A percentile compares a stretch with the other conserved stretches of the same genome.
phyloP scores from a whole-genome alignment of 805 yeast species.

The Hanseniaspora osmophila region DNA sequence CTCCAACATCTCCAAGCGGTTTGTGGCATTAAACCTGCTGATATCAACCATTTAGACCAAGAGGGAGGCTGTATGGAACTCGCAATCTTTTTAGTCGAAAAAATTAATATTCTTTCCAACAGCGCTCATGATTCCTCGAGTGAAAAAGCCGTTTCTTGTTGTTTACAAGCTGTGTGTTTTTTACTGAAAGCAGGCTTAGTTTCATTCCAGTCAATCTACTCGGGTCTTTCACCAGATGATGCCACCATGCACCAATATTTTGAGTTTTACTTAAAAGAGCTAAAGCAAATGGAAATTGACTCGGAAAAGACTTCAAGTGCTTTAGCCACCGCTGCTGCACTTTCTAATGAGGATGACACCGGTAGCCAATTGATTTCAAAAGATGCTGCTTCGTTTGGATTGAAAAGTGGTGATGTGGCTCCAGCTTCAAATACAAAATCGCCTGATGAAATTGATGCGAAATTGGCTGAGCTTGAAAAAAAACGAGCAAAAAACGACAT shows the following conservation, averaged over 20 bases:
- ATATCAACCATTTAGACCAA: constrained; percentile 20
- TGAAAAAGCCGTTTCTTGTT: constrained; percentile 12
- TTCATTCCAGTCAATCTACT: constrained; percentile 46
- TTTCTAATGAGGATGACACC: constrained; percentile 41
- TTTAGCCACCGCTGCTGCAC: constrained; percentile 76
- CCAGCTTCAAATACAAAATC: neutral
- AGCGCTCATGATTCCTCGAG: neutral
- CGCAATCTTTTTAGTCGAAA: constrained; percentile 39
- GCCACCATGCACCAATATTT: constrained; percentile 30
- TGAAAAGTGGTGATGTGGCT: neutral
- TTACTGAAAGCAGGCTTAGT: constrained; percentile 54
- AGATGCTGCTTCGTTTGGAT: neutral
- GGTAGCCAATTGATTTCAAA: neutral
- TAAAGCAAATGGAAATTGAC: constrained; percentile 41
- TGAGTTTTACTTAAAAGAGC: constrained; percentile 29
- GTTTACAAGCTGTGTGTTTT: constrained; percentile 35
- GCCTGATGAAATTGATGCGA: constrained; percentile 8
- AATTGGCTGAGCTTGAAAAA: constrained; percentile 9
- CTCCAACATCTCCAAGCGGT: neutral
- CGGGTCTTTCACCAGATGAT: constrained; percentile 41
- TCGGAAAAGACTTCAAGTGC: constrained; percentile 54
- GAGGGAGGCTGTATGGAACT: constrained; percentile 44
- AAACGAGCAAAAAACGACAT: constrained; percentile 5
- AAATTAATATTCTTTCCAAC: constrained; percentile 16
- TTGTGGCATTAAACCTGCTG: constrained; percentile 34